A percentile compares a stretch with the other conserved stretches of the same genome.
Evolutionary conservation across 345 rosid genomes (phyloP).

Genomic region (Acer campestre): DNA sequence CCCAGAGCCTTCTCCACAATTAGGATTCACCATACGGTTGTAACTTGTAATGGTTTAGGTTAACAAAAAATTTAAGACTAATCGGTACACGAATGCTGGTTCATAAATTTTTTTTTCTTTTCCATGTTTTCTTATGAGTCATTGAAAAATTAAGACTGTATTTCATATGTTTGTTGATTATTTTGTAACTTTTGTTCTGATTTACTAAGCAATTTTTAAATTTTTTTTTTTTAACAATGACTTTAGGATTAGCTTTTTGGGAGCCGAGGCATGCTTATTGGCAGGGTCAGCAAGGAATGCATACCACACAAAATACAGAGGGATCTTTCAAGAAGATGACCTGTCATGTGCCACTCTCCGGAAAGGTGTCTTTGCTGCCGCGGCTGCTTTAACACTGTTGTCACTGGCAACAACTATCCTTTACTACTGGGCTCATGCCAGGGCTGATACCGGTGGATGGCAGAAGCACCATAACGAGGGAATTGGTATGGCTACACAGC

Average conservation of each 20-base stretch:
- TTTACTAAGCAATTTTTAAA: neutral
- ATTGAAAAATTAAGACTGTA: neutral
- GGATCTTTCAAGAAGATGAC: conserved; percentile 40
- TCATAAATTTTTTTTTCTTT: neutral
- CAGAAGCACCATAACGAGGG: conserved; percentile 85
- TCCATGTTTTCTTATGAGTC: neutral
- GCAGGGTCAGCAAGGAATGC: conserved; percentile 90
- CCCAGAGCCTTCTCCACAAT: neutral
- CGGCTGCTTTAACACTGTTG: conserved; percentile 81
- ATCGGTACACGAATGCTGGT: neutral
- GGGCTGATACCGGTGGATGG: conserved; percentile 98
- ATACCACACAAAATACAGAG: conserved; percentile 85
- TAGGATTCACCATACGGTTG: neutral
- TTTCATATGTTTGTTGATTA: neutral
- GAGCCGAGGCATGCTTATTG: conserved; percentile 90
- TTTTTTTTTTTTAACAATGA: conserved; percentile 1
- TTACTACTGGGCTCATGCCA: conserved; percentile 82
- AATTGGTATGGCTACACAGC: conserved; percentile 55
- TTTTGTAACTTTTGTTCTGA: neutral
- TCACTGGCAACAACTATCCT: conserved; percentile 63
- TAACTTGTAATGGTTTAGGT: neutral
- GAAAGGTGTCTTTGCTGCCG: conserved; percentile 93
- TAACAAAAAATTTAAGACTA: neutral
- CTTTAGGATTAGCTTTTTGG: conserved; percentile 81
- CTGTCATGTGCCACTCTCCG: conserved; percentile 83